phyloP scores from a whole-genome alignment of 768 basidiomycete species.

The Rhodosporidiobolus odoratus region DNA sequence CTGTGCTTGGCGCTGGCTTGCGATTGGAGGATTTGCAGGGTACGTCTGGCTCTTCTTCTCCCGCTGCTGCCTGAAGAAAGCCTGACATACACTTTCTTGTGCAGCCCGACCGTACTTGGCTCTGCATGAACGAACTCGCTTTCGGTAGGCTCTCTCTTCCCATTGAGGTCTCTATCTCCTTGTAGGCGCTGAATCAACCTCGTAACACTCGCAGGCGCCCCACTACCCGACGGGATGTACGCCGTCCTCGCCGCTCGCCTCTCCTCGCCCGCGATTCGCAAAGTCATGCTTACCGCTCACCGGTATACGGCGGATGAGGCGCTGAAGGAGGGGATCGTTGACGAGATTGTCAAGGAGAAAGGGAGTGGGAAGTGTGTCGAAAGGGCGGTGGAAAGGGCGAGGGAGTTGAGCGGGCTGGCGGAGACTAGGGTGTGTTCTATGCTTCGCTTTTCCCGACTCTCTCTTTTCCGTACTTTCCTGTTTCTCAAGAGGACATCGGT shows the following conservation, averaged over 20 bases:
- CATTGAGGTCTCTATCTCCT: neutral
- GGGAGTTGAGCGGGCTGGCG: conserved; percentile 3
- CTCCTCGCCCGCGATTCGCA: conserved; percentile 58
- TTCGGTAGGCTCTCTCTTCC: neutral
- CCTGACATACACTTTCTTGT: neutral
- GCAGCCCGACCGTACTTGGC: conserved; percentile 67
- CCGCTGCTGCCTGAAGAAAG: neutral
- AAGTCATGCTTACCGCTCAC: conserved; percentile 72
- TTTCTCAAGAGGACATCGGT: neutral
- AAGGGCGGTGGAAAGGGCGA: conserved; percentile 18
- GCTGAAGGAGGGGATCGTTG: conserved; percentile 43
- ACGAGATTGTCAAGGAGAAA: conserved; percentile 12
- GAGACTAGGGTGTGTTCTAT: conserved; percentile 12
- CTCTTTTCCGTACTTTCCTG: neutral
- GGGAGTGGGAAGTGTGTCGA: conserved; percentile 16
- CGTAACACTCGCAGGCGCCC: conserved; percentile 62
- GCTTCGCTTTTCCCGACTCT: neutral
- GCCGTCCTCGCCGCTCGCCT: conserved; percentile 61
- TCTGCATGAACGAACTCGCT: conserved; percentile 84
- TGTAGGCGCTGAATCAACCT: too few species aligned
- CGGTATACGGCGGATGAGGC: conserved; percentile 71
- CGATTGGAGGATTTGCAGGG: conserved; percentile 84
- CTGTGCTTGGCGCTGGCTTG: conserved; percentile 71
- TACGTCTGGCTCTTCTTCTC: neutral
- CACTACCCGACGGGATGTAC: conserved; percentile 68